Percentiles rank a stretch among this genome's conserved stretches.
phyloP scores from a whole-genome alignment of 306 rosid genomes.

The Quercus alba region DNA sequence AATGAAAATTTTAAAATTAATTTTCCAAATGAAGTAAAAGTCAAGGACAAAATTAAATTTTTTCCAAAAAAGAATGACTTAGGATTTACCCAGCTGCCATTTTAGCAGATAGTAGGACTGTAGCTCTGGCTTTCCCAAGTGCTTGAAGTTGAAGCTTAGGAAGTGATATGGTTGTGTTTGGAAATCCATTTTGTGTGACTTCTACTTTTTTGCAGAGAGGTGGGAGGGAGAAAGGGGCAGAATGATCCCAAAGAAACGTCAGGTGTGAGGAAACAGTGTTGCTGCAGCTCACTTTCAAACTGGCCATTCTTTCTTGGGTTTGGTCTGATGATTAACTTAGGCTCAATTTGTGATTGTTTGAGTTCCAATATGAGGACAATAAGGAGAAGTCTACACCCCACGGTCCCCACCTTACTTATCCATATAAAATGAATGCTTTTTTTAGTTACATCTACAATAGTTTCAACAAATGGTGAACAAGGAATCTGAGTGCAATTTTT shows the following conservation, averaged over 20 bases:
- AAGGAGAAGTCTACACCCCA: background rate
- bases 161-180: slow-evolving; percentile 14
- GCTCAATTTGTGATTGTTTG: no score
- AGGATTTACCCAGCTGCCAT: slow-evolving; percentile 49
- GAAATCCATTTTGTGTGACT: slow-evolving; percentile 7
- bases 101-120: slow-evolving; percentile 3
- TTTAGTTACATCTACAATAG: background rate
- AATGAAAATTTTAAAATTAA: no score
- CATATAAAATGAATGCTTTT: background rate
- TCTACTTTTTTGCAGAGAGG: background rate
- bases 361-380: no score
- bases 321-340: background rate
- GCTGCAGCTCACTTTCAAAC: slow-evolving; percentile 9
- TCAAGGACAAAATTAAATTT: no score
- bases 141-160: slow-evolving; percentile 28
- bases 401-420: background rate
- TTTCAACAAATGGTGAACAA: background rate
- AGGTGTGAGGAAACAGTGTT: background rate
- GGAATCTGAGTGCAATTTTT: background rate
- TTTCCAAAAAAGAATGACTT: background rate
- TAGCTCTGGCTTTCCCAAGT: slow-evolving; percentile 17
- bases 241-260: background rate
- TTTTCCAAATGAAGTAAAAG: no score
- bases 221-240: background rate
- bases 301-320: slow-evolving; percentile 15